Evolutionary conservation across 176 grass and related monocot species (phyloP), one percentile per base, ranked within the genome.

Genomic region (Otatea glauca): DNA sequence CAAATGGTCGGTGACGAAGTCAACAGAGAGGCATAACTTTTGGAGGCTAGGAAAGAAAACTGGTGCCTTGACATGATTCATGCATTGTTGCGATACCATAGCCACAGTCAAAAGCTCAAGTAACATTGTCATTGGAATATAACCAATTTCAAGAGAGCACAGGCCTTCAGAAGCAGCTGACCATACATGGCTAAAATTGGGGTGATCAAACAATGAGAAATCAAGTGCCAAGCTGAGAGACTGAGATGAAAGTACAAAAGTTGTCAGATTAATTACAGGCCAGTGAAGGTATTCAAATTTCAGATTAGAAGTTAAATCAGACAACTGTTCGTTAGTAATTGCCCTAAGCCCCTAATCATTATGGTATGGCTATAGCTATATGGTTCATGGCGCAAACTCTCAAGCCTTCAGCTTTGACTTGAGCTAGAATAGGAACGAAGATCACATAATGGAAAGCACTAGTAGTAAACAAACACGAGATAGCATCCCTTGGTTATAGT

Each of bases 91-190:
- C 32, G 77, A 83, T 55, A 89, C 81, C 4, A 83, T 44, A 35
- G 85, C 81, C 9, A 72, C 69, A 48, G 71, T 39, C 38, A 99
- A 84, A 79, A 99, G 86, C 35, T 90, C 73, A 37, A 92, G 80
- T 78, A 96, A 81, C 96, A 99, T 99, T 62, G 83, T 85, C 69
- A 91, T 85, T 38, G 96, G 93, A 72, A 96, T 99, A 83, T 94
- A 99, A 35, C 96, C 93, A 3, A 99, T 92, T 80, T 99, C 96
- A 68, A 99, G 86, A 75, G 87, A 96, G 64, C 76, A 83, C 17
- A 99, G 84, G 47, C 64, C 90, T 77, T 72, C 15, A 1, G 96
- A 99, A 70, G 91, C 91, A 62, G 79, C 74, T 67, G 89, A 81
- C 93, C 96, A 99, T 20, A 94, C 76, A 67, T 79, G 63, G 70